Evolutionary conservation across 768 basidiomycete genomes (phyloP).

Genomic region (Mycena amicta): DNA sequence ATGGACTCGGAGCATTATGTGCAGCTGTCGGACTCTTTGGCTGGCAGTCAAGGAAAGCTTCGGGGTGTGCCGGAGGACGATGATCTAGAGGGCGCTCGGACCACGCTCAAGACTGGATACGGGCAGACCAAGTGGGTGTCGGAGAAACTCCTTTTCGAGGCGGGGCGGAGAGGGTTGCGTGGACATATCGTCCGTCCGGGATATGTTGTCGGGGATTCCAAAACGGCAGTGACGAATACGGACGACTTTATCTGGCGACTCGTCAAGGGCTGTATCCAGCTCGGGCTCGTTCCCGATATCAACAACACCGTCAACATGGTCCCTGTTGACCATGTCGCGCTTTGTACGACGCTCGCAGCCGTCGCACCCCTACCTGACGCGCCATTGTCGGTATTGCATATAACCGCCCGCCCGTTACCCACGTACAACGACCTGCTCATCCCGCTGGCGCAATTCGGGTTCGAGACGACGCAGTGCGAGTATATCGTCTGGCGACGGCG

Average conservation of each 20-base stretch:
- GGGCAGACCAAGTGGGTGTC: slow-evolving; percentile 99
- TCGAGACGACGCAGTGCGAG: slow-evolving; percentile 74
- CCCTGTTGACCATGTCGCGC: slow-evolving; percentile 94
- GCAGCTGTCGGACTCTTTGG: slow-evolving; percentile 73
- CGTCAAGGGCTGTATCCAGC: slow-evolving; percentile 97
- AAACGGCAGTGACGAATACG: slow-evolving; percentile 92
- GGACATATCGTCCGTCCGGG: slow-evolving; percentile 92
- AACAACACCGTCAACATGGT: slow-evolving; percentile 99
- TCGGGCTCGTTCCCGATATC: slow-evolving; percentile 96
- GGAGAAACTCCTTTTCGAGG: slow-evolving; percentile 91
- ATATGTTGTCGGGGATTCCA: slow-evolving; percentile 93
- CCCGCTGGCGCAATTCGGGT: slow-evolving; percentile 78
- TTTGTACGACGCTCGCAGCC: slow-evolving; percentile 74
- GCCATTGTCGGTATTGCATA: slow-evolving; percentile 68
- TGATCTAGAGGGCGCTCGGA: slow-evolving; percentile 82
- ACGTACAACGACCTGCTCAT: slow-evolving; percentile 88
- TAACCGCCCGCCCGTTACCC: slow-evolving; percentile 83
- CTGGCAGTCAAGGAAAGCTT: slow-evolving; percentile 37
- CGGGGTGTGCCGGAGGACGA: slow-evolving; percentile 86
- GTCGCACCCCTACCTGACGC: slow-evolving; percentile 55
- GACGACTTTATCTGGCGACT: slow-evolving; percentile 99
- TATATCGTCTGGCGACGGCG: slow-evolving; percentile 91
- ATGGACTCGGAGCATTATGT: slow-evolving; percentile 93
- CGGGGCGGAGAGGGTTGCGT: slow-evolving; percentile 79
- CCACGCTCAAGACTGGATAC: slow-evolving; percentile 84